Conservation (phyloP, 768 basidiomycete genomes). For the Phylloporus arenicola region DNA sequence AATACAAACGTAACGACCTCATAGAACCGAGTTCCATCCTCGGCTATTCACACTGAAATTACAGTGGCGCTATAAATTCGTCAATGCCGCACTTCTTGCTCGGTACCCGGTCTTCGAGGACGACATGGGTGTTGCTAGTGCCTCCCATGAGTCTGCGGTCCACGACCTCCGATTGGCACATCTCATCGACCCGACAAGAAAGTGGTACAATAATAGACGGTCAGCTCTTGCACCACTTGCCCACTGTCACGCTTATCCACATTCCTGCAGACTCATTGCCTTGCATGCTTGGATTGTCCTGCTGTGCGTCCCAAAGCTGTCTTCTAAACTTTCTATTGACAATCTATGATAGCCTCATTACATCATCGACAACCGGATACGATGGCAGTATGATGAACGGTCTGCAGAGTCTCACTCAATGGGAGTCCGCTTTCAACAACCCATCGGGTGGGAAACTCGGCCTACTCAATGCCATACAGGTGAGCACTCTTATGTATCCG, state of each 20-base stretch:
- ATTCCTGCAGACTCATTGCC: conserved; percentile 38
- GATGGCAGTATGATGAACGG: conserved; percentile 80
- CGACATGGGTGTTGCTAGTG: conserved; percentile 49
- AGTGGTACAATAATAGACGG: conserved; percentile 77
- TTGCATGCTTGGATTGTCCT: conserved; percentile 70
- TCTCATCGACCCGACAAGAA: conserved; percentile 59
- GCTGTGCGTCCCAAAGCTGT: conserved; percentile 37
- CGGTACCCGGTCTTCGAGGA: too few relatives aligned
- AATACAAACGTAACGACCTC: too few relatives aligned
- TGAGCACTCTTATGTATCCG: conserved; percentile 14
- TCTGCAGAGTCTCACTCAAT: conserved; percentile 64
- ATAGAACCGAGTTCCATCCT: too few relatives aligned
- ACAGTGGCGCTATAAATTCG: conserved; percentile 20
- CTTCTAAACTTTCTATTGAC: not conserved
- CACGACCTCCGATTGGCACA: conserved; percentile 33
- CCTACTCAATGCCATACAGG: conserved; percentile 71
- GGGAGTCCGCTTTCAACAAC: conserved; percentile 53
- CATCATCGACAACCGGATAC: conserved; percentile 70
- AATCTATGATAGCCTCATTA: conserved; percentile 48
- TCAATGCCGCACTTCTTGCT: conserved; percentile 47
- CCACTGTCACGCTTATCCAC: not conserved
- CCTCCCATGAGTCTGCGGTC: too few relatives aligned
- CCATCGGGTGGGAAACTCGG: conserved; percentile 57
- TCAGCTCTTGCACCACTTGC: conserved; percentile 20
- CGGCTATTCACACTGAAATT: too few relatives aligned